phyloP scores from a whole-genome alignment of 1,284 basidiomycete genomes.

The Somion occarium region DNA sequence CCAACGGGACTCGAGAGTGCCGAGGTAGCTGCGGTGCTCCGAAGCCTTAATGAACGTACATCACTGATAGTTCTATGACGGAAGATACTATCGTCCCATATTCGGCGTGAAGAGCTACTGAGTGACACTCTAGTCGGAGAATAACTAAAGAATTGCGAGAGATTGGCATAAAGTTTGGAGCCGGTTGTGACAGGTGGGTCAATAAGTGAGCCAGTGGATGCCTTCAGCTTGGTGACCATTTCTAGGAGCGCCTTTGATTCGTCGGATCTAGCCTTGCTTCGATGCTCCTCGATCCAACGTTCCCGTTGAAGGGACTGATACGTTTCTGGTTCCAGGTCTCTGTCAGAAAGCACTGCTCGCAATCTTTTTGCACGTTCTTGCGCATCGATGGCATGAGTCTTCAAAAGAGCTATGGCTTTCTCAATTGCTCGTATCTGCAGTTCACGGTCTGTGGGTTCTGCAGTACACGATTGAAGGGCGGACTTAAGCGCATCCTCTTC shows the following conservation, averaged over 20 bases:
- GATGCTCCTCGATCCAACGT: conserved; percentile 47
- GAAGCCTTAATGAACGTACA: conserved; percentile 19
- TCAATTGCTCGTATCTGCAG: conserved; percentile 43
- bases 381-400: conserved; percentile 41
- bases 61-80: conserved; percentile 17
- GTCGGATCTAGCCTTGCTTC: conserved; percentile 30
- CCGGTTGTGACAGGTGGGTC: background rate
- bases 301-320: conserved; percentile 37
- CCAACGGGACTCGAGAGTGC: conserved; percentile 12
- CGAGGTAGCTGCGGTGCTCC: conserved; percentile 14
- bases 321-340: conserved; percentile 31
- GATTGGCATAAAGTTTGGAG: conserved; percentile 13
- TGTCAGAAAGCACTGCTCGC: conserved; percentile 31
- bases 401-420: conserved; percentile 36
- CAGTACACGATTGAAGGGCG: conserved; percentile 25
- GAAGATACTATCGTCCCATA: conserved; percentile 1
- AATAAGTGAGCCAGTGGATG: conserved; percentile 8
- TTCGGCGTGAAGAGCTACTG: conserved; percentile 5
- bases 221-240: conserved; percentile 12
- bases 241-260: conserved; percentile 22
- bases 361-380: conserved; percentile 37
- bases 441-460: conserved; percentile 33
- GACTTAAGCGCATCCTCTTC: conserved; percentile 35
- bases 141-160: conserved; percentile 17
- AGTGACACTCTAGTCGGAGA: conserved; percentile 19